A percentile compares a stretch with the other conserved stretches of the same genome.
Evolutionary conservation across 345 rosid species (phyloP).

Genomic region (Linum trigynum): DNA sequence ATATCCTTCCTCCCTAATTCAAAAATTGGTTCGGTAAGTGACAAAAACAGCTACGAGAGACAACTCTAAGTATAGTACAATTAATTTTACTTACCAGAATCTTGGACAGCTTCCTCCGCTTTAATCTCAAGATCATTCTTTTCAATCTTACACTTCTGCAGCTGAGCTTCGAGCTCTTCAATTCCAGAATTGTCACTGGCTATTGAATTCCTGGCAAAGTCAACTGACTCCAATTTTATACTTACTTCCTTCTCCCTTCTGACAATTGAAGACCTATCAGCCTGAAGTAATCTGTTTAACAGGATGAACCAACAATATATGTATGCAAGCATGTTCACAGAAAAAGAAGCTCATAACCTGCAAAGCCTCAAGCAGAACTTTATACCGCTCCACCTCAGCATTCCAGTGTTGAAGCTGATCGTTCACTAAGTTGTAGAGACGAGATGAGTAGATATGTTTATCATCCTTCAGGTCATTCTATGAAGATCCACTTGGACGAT

Average conservation of each 20-base stretch:
- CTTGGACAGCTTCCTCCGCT: constrained; percentile 76
- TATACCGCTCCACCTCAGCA: constrained; percentile 65
- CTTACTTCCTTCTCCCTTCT: constrained; percentile 79
- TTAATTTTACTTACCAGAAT: constrained; percentile 34
- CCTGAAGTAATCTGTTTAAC: constrained; percentile 43
- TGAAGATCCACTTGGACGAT: constrained; percentile 16
- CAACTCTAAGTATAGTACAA: background rate
- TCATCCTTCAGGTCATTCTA: constrained; percentile 80
- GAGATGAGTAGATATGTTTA: constrained; percentile 56
- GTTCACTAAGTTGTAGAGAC: constrained; percentile 49
- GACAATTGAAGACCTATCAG: constrained; percentile 54
- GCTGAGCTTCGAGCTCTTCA: constrained; percentile 59
- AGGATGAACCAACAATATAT: constrained; percentile 10
- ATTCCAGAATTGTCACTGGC: constrained; percentile 47
- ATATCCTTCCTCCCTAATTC: constrained; percentile 76
- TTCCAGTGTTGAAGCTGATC: constrained; percentile 82
- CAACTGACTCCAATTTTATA: constrained; percentile 52
- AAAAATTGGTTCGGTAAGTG: constrained; percentile 14
- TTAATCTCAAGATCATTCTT: constrained; percentile 81
- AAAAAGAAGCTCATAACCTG: constrained; percentile 47
- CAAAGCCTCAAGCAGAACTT: constrained; percentile 44
- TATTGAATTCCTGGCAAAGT: constrained; percentile 45
- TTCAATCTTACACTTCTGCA: constrained; percentile 63
- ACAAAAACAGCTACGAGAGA: constrained; percentile 13
- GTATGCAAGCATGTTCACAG: constrained; percentile 11